Percentiles rank a stretch among this genome's conserved stretches.
phyloP scores from a whole-genome alignment of 257 asterid genomes.

The Penstemon newberryi region DNA sequence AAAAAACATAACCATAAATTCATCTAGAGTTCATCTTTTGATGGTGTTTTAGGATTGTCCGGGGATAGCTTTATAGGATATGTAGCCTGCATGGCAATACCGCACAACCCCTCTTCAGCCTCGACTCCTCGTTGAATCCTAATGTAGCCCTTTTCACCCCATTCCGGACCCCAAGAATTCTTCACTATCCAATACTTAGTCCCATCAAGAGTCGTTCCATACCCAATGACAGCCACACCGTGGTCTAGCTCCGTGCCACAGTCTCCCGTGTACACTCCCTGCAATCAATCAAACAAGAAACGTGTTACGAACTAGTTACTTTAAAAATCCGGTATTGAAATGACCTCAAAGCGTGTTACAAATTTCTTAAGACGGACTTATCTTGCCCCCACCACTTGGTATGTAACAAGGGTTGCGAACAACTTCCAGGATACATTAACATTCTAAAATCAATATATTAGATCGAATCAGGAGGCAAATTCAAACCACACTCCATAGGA shows the following conservation, averaged over 20 bases:
- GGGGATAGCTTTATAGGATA: constrained; percentile 65
- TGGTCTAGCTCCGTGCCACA: constrained; percentile 81
- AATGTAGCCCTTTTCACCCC: constrained; percentile 79
- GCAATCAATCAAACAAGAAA: constrained; percentile 4
- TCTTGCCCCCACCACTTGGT: background rate
- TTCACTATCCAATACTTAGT: constrained; percentile 76
- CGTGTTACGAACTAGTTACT: background rate
- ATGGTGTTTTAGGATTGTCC: constrained; percentile 45
- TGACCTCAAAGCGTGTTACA: too few relatives aligned
- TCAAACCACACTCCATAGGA: too few relatives aligned
- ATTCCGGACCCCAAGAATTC: constrained; percentile 67
- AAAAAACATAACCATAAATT: background rate
- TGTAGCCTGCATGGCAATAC: constrained; percentile 73
- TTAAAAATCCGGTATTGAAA: background rate
- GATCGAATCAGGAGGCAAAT: too few relatives aligned
- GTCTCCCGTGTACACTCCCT: constrained; percentile 65
- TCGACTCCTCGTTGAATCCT: constrained; percentile 52
- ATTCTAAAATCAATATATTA: too few relatives aligned
- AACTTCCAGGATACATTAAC: too few relatives aligned
- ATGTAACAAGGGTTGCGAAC: background rate
- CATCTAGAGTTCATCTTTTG: constrained; percentile 62
- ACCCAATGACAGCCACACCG: constrained; percentile 72
- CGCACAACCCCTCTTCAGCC: constrained; percentile 61
- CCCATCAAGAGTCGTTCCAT: constrained; percentile 63
- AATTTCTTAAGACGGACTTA: background rate